Evolutionary conservation across 805 yeast genomes (phyloP), one percentile per base, ranked within the genome.

Genomic region (Kodamaea hsintzibuensis): DNA sequence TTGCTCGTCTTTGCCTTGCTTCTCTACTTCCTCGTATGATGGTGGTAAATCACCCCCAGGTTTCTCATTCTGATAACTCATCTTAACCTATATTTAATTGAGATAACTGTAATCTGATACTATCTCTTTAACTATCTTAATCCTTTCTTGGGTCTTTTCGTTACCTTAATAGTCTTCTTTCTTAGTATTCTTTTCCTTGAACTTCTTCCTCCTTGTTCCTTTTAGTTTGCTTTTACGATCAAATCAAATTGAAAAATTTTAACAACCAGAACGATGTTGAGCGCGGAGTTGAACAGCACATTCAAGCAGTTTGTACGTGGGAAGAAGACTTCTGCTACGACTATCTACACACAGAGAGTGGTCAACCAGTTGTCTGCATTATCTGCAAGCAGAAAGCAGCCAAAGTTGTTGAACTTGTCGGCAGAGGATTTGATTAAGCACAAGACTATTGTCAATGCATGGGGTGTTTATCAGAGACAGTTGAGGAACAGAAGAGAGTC

Each of bases 311-410:
- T 70, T 51, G 62, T 65, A 19, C 72, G 75, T 52, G 68, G 68
- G 3, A 71, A 71, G 58, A 66, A 68, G 43, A 59, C 67, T 17
- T 63, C 70, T 9, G 59, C 69, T 45, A 47, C 48, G 35, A 68
- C 62, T 51, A 64, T 76, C 12, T 68, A 78, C 37, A 76, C 80
- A 6, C 79, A 76, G 53, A 73, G 64, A 56, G 76, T 76, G 50
- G 78, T 75, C 45, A 73, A 75, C 61, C 87, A 85, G 73, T 79
- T 93, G 57, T 86, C 96, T 42, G 96, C 93, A 18, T 69, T 92
- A 61, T 84, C 95, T 10, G 97, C 96, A 7, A 82, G 88, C 54
- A 85, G 91, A 75, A 93, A 91, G 70, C 92, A 86, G 70, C 99
- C 99, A 46, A 83, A 85, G 61, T 74, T 90, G 62, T 70, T 95